A percentile compares a stretch with the other conserved stretches of the same genome.
phyloP scores from a whole-genome alignment of 331 rosid genomes.

The Rhamnella rubrinervis region DNA sequence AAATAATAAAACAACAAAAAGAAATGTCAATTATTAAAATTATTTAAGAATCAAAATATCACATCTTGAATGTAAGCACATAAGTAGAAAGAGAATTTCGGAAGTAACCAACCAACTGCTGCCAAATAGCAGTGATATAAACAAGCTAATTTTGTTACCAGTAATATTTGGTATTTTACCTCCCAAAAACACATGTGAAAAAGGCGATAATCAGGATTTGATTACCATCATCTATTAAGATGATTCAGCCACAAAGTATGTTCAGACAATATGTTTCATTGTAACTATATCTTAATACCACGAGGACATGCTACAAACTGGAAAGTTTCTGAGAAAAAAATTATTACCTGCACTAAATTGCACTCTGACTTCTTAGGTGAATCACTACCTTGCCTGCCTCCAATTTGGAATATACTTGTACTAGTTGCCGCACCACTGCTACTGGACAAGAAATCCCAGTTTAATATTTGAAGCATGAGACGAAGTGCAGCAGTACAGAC shows the following conservation, averaged over 20 bases:
- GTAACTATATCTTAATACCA: not conserved
- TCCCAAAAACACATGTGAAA: not conserved
- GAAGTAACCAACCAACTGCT: not conserved
- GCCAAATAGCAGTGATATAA: not conserved
- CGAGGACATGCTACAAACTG: not conserved
- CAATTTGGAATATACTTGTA: constrained; percentile 54
- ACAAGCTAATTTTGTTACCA: not conserved
- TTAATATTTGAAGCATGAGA: constrained; percentile 94
- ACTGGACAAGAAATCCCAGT: constrained; percentile 75
- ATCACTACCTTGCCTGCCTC: constrained; percentile 63
- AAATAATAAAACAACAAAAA: constrained; percentile 27
- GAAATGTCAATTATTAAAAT: constrained; percentile 8
- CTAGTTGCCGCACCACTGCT: constrained; percentile 39
- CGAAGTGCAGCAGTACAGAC: constrained; percentile 77
- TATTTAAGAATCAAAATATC: constrained; percentile 4
- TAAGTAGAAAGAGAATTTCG: not conserved
- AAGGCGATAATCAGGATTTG: constrained; percentile 1
- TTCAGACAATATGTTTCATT: not conserved
- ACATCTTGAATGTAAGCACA: not conserved
- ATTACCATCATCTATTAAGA: not conserved
- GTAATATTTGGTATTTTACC: constrained; percentile 2
- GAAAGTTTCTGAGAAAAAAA: constrained; percentile 7
- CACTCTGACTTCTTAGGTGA: constrained; percentile 70
- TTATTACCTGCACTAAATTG: constrained; percentile 79
- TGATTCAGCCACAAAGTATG: constrained; percentile 5